These are phyloP conservation scores for Aspergillus sclerotiicarbonarius DNA, from an alignment of 495 filamentous ascomycete species.

Conservation along the genomic window DNA sequence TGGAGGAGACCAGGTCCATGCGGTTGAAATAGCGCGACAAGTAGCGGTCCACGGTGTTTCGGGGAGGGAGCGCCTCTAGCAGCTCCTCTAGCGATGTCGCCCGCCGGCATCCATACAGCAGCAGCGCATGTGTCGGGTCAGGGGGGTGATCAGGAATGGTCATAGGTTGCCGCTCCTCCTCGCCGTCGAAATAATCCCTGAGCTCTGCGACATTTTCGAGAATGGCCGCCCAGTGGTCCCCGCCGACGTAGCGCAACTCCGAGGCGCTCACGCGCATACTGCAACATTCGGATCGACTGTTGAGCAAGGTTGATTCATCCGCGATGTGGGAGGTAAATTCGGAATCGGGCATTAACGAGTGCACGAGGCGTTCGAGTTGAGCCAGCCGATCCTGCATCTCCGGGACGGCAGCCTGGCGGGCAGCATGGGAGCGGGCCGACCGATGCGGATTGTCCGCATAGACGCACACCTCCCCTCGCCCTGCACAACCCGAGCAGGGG, in stretches of 20 bases:
- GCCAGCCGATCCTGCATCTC: slow-evolving; percentile 20
- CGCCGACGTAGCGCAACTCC: slow-evolving; percentile 22
- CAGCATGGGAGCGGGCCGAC: neutral
- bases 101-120: slow-evolving; percentile 33
- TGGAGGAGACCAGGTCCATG: slow-evolving; percentile 25
- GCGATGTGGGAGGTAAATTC: neutral
- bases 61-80: slow-evolving; percentile 32
- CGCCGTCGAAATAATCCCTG: slow-evolving; percentile 29
- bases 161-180: slow-evolving; percentile 23
- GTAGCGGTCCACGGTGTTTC: slow-evolving; percentile 30
- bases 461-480: slow-evolving; percentile 20
- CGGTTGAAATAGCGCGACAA: slow-evolving; percentile 25
- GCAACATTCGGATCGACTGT: slow-evolving; percentile 29
- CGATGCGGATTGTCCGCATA: slow-evolving; percentile 8
- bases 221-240: slow-evolving; percentile 30
- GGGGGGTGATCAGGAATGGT: slow-evolving; percentile 10
- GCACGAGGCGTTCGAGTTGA: slow-evolving; percentile 21
- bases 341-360: slow-evolving; percentile 26
- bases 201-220: slow-evolving; percentile 31
- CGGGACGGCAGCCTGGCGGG: too few relatives aligned
- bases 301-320: slow-evolving; percentile 10
- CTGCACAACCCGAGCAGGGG: slow-evolving; percentile 23
- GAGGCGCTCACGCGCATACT: slow-evolving; percentile 28
- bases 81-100: slow-evolving; percentile 33
- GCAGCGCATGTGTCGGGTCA: slow-evolving; percentile 12